Conservation (phyloP, 1,284 basidiomycete genomes). For the Volvariella surrecta region DNA sequence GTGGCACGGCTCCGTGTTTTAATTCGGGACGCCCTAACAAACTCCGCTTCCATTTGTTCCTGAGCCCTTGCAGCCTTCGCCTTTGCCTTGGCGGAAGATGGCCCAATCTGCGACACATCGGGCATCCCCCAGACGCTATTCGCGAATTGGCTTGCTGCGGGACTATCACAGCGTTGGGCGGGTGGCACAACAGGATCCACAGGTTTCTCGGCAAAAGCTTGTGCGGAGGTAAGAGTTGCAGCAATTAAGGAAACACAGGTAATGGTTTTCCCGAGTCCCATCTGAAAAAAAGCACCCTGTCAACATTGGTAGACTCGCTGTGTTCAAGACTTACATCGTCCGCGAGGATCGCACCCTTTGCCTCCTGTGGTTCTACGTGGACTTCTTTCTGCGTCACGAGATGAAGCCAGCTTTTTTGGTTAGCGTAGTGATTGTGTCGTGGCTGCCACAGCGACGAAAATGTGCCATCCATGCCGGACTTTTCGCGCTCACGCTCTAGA, state of each 20-base stretch:
- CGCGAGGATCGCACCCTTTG: conserved; percentile 88
- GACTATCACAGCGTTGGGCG: conserved; percentile 25
- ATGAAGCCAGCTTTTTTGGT: conserved; percentile 64
- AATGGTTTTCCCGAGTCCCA: conserved; percentile 98
- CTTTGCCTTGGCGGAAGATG: conserved; percentile 44
- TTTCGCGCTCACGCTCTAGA: conserved; percentile 85
- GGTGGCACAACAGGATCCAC: conserved; percentile 35
- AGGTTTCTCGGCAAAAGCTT: conserved; percentile 54
- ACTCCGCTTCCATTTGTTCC: conserved; percentile 63
- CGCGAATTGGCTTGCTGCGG: conserved; percentile 55
- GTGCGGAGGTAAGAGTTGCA: conserved; percentile 69
- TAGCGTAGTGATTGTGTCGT: conserved; percentile 42
- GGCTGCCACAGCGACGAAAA: conserved; percentile 75
- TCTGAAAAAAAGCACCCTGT: conserved; percentile 36
- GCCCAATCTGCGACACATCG: conserved; percentile 21
- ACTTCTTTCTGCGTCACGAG: conserved; percentile 79
- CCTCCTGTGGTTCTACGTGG: conserved; percentile 60
- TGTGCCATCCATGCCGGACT: conserved; percentile 38
- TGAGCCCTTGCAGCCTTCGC: conserved; percentile 53
- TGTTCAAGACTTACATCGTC: conserved; percentile 69
- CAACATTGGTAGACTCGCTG: conserved; percentile 7
- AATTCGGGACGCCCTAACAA: conserved; percentile 63
- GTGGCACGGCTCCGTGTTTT: conserved; percentile 83
- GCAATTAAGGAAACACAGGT: conserved; percentile 90
- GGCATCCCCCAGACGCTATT: conserved; percentile 84